These are phyloP conservation scores for Castanea mollissima DNA, from an alignment of 306 rosid genomes.

Conservation along the genomic window DNA sequence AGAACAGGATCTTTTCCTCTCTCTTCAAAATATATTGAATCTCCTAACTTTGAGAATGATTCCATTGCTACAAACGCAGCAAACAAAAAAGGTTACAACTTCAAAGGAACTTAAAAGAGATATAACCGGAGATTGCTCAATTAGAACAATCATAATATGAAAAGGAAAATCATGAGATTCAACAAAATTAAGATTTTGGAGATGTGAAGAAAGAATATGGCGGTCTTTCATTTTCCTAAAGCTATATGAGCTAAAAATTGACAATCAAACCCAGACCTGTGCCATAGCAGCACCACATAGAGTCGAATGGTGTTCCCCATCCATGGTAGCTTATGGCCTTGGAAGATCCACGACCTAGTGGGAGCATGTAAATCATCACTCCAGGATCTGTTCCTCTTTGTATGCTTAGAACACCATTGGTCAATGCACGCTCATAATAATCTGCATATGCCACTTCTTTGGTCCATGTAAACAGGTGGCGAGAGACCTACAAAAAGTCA, in stretches of 20 bases:
- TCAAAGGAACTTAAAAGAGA: not conserved
- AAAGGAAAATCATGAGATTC: not conserved
- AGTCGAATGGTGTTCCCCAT: slow-evolving; percentile 63
- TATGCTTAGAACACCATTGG: slow-evolving; percentile 80
- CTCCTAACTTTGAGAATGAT: slow-evolving; percentile 88
- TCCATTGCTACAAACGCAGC: slow-evolving; percentile 54
- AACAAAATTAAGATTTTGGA: not conserved
- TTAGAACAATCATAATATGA: not conserved
- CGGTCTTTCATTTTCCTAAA: not conserved
- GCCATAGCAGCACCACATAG: slow-evolving; percentile 97
- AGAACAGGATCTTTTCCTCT: slow-evolving; percentile 47
- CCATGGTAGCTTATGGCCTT: slow-evolving; percentile 55
- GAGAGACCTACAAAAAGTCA: slow-evolving; percentile 62
- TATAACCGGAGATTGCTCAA: not conserved
- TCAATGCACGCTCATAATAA: slow-evolving; percentile 85
- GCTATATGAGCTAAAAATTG: not conserved
- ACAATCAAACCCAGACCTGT: slow-evolving; percentile 47
- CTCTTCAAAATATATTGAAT: slow-evolving; percentile 90
- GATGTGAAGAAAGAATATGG: not conserved
- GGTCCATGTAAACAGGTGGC: slow-evolving; percentile 81
- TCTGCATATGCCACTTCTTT: slow-evolving; percentile 81
- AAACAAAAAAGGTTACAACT: not conserved
- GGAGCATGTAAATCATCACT: slow-evolving; percentile 92
- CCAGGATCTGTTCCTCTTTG: slow-evolving; percentile 98
- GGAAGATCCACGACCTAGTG: slow-evolving; percentile 64